A percentile compares a stretch with the other conserved stretches of the same genome.
These are phyloP conservation scores for Amanita pseudoporphyria DNA, from an alignment of 768 basidiomycete species.

Conservation along the genomic window DNA sequence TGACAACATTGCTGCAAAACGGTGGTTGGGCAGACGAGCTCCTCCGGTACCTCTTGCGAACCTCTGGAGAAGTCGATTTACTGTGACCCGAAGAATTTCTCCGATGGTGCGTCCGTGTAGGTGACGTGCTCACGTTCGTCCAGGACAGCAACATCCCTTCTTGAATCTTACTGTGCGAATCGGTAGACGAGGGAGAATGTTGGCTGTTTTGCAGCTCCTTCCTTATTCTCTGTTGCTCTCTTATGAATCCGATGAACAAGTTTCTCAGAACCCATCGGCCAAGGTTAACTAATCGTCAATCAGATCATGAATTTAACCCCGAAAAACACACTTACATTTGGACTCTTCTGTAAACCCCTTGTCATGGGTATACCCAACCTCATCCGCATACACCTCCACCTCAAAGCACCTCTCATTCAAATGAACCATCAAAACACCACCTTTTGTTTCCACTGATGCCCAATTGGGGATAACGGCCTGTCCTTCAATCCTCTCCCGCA, in stretches of 20 bases:
- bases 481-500: constrained; percentile 89
- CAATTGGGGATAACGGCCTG: constrained; percentile 81
- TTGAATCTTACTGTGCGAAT: not conserved
- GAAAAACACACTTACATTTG: constrained; percentile 48
- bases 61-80: constrained; percentile 20
- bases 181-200: not conserved
- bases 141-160: constrained; percentile 17
- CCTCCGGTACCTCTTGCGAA: constrained; percentile 9
- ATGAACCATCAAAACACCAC: constrained; percentile 82
- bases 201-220: constrained; percentile 15
- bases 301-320: constrained; percentile 1
- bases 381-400: constrained; percentile 91
- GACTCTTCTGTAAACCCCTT: constrained; percentile 66
- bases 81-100: constrained; percentile 9
- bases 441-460: constrained; percentile 85
- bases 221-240: constrained; percentile 46
- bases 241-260: constrained; percentile 70
- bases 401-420: constrained; percentile 86
- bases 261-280: constrained; percentile 89
- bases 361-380: constrained; percentile 61
- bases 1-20: constrained; percentile 34
- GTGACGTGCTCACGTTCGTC: constrained; percentile 3
- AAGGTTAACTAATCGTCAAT: constrained; percentile 57
- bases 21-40: constrained; percentile 11
- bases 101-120: not conserved